These are phyloP conservation scores for Myxozyma mucilagina DNA, from an alignment of 805 yeast genomes.

Conservation along the genomic window DNA sequence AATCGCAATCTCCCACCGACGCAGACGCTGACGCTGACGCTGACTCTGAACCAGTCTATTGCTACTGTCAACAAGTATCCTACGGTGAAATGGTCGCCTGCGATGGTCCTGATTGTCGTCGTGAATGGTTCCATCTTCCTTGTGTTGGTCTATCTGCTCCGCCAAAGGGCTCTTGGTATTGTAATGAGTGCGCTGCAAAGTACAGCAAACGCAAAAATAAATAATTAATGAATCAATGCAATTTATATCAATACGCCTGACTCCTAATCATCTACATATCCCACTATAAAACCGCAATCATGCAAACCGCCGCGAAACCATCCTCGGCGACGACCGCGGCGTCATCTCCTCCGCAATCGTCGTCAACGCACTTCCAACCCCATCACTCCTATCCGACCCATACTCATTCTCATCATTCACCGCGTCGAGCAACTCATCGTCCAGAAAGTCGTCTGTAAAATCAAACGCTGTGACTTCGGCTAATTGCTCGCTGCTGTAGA, in stretches of 20 bases:
- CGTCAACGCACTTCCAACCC: conserved; percentile 9
- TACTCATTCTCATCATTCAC: conserved; percentile 10
- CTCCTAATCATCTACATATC: too few species aligned
- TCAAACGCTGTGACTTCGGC: conserved; percentile 24
- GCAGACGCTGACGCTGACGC: neutral
- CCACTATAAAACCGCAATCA: too few species aligned
- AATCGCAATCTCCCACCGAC: neutral
- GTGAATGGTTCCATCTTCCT: conserved; percentile 92
- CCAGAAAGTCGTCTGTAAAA: conserved; percentile 15
- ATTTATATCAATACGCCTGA: neutral
- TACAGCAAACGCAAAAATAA: conserved; percentile 21
- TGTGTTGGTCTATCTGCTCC: conserved; percentile 80
- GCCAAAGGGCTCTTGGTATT: conserved; percentile 60
- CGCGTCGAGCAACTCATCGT: conserved; percentile 18
- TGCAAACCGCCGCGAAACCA: too few species aligned
- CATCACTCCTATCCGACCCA: too few species aligned
- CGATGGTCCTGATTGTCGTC: conserved; percentile 85
- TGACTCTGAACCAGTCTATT: conserved; percentile 72
- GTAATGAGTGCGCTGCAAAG: conserved; percentile 54
- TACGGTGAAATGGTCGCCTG: conserved; percentile 99
- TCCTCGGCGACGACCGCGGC: too few species aligned
- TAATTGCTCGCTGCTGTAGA: conserved; percentile 17
- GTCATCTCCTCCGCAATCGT: neutral
- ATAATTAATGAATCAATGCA: neutral
- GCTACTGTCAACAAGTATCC: conserved; percentile 95